These are phyloP conservation scores for Euphorbia schlechtendalii DNA, from an alignment of 441 rosid species.

Conservation along the genomic window DNA sequence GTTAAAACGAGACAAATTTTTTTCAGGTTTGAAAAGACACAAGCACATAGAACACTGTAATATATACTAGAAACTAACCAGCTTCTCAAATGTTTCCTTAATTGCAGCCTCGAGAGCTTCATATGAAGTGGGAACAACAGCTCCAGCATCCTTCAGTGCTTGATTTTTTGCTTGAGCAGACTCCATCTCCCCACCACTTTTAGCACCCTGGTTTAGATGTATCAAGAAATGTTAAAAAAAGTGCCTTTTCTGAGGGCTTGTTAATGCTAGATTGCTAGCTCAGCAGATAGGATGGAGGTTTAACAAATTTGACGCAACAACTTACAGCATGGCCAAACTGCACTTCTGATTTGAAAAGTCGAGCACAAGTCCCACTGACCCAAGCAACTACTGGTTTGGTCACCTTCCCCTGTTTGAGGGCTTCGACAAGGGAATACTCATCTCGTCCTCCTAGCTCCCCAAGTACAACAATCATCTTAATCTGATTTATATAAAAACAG, in stretches of 20 bases:
- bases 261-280: slow-evolving; percentile 1
- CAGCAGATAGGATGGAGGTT: slow-evolving; percentile 1
- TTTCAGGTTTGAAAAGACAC: background rate
- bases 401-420: slow-evolving; percentile 86
- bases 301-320: slow-evolving; percentile 20
- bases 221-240: slow-evolving; percentile 19
- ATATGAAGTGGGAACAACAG: slow-evolving; percentile 85
- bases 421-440: slow-evolving; percentile 93
- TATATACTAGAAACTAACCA: slow-evolving; percentile 48
- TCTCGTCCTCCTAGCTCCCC: slow-evolving; percentile 97
- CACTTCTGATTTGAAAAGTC: slow-evolving; percentile 91
- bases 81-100: slow-evolving; percentile 78
- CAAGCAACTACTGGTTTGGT: slow-evolving; percentile 94
- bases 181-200: slow-evolving; percentile 97
- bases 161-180: slow-evolving; percentile 98
- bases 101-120: slow-evolving; percentile 73
- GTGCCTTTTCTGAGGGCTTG: background rate
- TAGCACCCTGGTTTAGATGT: slow-evolving; percentile 66
- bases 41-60: background rate
- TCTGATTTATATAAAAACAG: slow-evolving; percentile 32
- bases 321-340: slow-evolving; percentile 99
- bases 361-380: slow-evolving; percentile 98
- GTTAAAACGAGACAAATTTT: background rate
- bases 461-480: slow-evolving; percentile 89
- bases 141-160: slow-evolving; percentile 81